These are phyloP conservation scores for Aspergillus latus DNA, from an alignment of 2,329 filamentous ascomycete species.

Conservation along the genomic window DNA sequence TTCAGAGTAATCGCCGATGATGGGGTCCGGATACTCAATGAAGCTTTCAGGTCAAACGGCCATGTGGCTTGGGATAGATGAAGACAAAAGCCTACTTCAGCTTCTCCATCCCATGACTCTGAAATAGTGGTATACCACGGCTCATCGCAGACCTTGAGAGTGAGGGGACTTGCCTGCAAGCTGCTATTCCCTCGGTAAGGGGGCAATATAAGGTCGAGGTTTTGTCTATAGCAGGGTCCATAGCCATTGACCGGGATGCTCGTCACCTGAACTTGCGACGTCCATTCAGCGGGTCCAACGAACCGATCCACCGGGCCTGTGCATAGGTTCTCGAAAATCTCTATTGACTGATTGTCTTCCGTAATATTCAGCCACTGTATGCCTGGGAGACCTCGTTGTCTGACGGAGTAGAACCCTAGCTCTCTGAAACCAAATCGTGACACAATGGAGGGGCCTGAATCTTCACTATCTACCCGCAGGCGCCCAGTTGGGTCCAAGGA, in stretches of 20 bases:
- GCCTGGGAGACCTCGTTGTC: constrained; percentile 53
- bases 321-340: constrained; percentile 59
- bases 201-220: constrained; percentile 48
- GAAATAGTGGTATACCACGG: constrained; percentile 41
- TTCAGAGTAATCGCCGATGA: constrained; percentile 25
- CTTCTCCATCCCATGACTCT: constrained; percentile 33
- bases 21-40: constrained; percentile 33
- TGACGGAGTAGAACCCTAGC: constrained; percentile 54
- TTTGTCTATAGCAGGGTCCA: constrained; percentile 54
- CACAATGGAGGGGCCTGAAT: constrained; percentile 47
- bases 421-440: constrained; percentile 52
- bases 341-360: constrained; percentile 47
- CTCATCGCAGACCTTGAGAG: constrained; percentile 20
- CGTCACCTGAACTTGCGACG: constrained; percentile 50
- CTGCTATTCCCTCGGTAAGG: constrained; percentile 44
- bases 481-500: constrained; percentile 51
- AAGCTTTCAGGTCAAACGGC: constrained; percentile 27
- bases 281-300: constrained; percentile 37
- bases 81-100: constrained; percentile 38
- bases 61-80: constrained; percentile 31
- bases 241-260: constrained; percentile 54
- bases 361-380: constrained; percentile 56
- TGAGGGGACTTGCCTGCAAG: constrained; percentile 35
- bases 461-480: constrained; percentile 32
- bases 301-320: constrained; percentile 52